Conservation (phyloP, 805 yeast genomes). For the Starmerella sp. region DNA sequence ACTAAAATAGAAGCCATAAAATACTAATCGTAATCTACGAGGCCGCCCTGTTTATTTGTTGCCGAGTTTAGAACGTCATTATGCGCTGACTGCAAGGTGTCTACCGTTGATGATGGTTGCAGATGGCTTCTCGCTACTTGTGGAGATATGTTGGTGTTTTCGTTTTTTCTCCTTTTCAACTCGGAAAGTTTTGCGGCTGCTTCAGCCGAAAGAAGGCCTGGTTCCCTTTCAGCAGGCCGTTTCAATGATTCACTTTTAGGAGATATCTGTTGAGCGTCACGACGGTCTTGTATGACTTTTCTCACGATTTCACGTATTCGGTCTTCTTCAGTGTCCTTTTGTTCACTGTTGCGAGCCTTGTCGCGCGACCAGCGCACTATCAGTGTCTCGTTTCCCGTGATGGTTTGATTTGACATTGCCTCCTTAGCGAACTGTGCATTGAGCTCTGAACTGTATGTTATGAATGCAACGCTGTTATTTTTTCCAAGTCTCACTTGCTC, state of each 20-base stretch:
- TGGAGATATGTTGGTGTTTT: neutral
- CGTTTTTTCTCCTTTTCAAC: neutral
- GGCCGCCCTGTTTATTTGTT: neutral
- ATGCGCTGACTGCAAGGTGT: too few relatives aligned
- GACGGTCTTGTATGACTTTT: neutral
- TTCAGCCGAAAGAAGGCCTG: neutral
- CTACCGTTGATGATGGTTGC: too few relatives aligned
- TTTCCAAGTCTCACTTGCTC: constrained; percentile 53
- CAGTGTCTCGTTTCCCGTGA: constrained; percentile 55
- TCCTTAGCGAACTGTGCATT: constrained; percentile 93
- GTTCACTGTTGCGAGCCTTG: neutral
- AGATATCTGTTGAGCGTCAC: neutral
- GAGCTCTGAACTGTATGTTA: constrained; percentile 53
- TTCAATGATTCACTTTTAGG: neutral
- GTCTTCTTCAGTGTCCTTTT: neutral
- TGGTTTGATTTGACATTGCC: constrained; percentile 77
- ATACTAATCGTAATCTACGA: constrained; percentile 27
- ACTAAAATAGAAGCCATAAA: constrained; percentile 28
- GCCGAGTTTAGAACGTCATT: neutral
- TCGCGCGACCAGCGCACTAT: constrained; percentile 68
- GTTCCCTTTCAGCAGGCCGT: neutral
- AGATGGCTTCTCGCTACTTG: too few relatives aligned
- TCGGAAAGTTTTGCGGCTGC: neutral
- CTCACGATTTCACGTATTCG: constrained; percentile 9
- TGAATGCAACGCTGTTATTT: constrained; percentile 62